A percentile compares a stretch with the other conserved stretches of the same genome.
Evolutionary conservation across 140 eudicot genomes (phyloP).

Genomic region (Ambrosia hybrid): DNA sequence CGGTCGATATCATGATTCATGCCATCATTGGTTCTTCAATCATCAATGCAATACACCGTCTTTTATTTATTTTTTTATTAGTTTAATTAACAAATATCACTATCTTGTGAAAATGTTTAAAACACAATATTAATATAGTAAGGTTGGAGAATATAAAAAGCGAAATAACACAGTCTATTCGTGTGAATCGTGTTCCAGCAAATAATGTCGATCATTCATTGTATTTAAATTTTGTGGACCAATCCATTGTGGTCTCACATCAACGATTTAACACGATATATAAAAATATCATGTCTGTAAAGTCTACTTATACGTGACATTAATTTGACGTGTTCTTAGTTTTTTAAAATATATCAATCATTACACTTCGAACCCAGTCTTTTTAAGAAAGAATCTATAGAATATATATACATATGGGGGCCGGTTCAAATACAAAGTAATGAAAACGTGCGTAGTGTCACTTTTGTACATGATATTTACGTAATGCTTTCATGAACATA

Average conservation of each 20-base stretch:
- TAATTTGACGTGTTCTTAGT: background rate
- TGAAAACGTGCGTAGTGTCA: too few species aligned
- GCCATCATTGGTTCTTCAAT: background rate
- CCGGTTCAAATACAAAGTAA: too few species aligned
- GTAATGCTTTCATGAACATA: too few species aligned
- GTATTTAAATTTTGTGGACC: background rate
- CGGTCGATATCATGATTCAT: background rate
- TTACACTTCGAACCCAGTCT: background rate
- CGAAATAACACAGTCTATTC: background rate
- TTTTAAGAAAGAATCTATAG: too few species aligned
- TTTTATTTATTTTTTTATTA: too few species aligned
- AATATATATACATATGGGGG: too few species aligned
- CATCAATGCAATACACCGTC: background rate
- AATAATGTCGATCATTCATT: constrained; percentile 1
- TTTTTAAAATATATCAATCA: background rate
- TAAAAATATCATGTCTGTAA: background rate
- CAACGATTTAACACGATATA: background rate
- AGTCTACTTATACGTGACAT: background rate
- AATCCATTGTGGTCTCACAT: constrained; percentile 11
- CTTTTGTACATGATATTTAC: too few species aligned
- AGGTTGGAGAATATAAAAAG: background rate
- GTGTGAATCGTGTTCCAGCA: background rate
- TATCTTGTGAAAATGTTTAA: too few species aligned
- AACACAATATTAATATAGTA: background rate
- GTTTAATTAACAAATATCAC: too few species aligned